A percentile compares a stretch with the other conserved stretches of the same genome.
These are phyloP conservation scores for Lactarius hatsudake DNA, from an alignment of 768 basidiomycete genomes.

Conservation along the genomic window DNA sequence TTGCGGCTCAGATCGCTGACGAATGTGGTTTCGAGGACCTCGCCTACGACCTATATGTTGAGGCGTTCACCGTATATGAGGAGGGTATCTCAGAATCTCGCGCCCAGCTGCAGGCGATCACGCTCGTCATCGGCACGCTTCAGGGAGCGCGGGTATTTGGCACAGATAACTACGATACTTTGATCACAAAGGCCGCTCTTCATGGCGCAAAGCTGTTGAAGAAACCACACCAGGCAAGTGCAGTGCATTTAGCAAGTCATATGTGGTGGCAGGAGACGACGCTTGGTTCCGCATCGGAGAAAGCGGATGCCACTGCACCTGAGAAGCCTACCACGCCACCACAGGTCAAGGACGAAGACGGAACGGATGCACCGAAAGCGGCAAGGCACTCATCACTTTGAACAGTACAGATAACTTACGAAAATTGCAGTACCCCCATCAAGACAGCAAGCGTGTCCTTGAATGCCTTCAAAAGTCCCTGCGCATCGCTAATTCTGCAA, in stretches of 20 bases:
- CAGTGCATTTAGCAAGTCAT: constrained; percentile 93
- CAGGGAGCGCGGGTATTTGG: constrained; percentile 90
- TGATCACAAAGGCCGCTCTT: constrained; percentile 97
- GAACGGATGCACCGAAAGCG: constrained; percentile 35
- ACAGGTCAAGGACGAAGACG: constrained; percentile 42
- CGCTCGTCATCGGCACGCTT: constrained; percentile 87
- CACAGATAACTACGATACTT: constrained; percentile 92
- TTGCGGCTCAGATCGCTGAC: constrained; percentile 93
- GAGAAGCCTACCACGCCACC: constrained; percentile 36
- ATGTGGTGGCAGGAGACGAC: constrained; percentile 92
- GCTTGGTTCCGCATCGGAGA: constrained; percentile 39
- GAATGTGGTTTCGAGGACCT: constrained; percentile 95
- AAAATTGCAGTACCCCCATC: constrained; percentile 64
- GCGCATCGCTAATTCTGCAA: constrained; percentile 92
- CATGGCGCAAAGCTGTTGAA: constrained; percentile 96
- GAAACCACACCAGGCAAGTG: constrained; percentile 96
- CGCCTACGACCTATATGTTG: constrained; percentile 96
- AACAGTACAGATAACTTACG: constrained; percentile 1
- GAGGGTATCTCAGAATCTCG: constrained; percentile 95
- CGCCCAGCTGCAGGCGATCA: constrained; percentile 96
- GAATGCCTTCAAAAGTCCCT: constrained; percentile 97
- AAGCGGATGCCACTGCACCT: constrained; percentile 41
- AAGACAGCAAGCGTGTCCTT: constrained; percentile 95
- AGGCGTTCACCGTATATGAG: constrained; percentile 97
- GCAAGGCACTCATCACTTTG: constrained; percentile 26